Evolutionary conservation across 768 basidiomycete species (phyloP), one percentile per base, ranked within the genome.

Genomic region (Exsudoporus frostii): DNA sequence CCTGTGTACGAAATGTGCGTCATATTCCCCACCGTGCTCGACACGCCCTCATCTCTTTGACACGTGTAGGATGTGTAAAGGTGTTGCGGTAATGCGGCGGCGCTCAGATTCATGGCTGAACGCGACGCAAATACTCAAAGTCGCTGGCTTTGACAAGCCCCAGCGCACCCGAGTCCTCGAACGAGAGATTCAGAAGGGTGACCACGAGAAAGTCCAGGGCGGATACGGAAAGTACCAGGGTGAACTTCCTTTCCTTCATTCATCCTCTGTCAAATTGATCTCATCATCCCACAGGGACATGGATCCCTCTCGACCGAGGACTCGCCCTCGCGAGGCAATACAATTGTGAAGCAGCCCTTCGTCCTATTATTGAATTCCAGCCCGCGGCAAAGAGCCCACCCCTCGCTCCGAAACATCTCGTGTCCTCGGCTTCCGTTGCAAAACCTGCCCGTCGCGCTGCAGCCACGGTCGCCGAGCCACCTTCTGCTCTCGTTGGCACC

Each of bases 171-270:
- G 97, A 50, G 95, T 99, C 15, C 80, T 99, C 40, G 97, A 99
- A 72, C 84, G 97, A 59, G 97, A 99, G 73, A 87, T 99, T 7
- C 97, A 99, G 70, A 98, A 98, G 69, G 97, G 95, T 25, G 91
- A 93, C 62, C 97, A 99, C 71, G 96, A 98, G 73, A 99, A 99
- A 70, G 95, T 99, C 0, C 97, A 99, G 71, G 97, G 97, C 22
- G 97, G 97, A 3, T 99, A 98, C 71, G 97, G 97, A 61, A 99
- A 99, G 73, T 98, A 98, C 68, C 97, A 99, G 79, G 97, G 97
- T 95, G 46, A 57, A 81, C 64, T n/a, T 52, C 49, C 53, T 57
- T 41, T 53, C 20, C 27, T 32, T 36, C 32, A 25, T 40, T 50
- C 45, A 50, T 62, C 9, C 10, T 29, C 24, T 30, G 24, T 25